Base-by-base conservation (phyloP, 371 early-diverging fungal genomes). In the Mortierella sp. region DNA sequence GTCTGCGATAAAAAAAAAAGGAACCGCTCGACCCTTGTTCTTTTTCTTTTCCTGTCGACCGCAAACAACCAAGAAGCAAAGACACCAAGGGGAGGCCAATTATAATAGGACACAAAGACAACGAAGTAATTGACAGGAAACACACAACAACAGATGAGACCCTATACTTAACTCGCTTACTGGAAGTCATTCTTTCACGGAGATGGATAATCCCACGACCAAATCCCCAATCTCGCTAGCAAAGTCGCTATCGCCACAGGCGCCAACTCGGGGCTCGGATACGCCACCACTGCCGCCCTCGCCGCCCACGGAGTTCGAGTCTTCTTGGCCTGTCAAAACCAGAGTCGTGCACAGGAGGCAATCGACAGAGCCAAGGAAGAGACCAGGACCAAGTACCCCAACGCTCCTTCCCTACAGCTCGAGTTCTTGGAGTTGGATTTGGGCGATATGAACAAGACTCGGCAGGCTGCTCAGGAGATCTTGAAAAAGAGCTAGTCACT, bases 171-270 rank as follows among this genome's bases (percentile, higher is more conserved):
- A 16, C 46, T 35, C 0, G 21, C 54, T 6, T 82, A 46, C 70
- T 74, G 60, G 51, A 77, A 72, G 44, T 56, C 48, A n/a, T 60
- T 54, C 54, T 74, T 70, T 24, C 74, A 71, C 32, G 58, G 70
- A 11, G 75, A 78, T n/a, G 35, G 72, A 7, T 90, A 77, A 58
- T 72, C 80, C 18, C 78, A 87, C 24, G 87, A 90, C 32, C 63
- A 89, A 41, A 91, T 95, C 72, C 94, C 95, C 38, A 88, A 92
- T 75, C 89, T 93, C 43, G 81, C 88, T 16, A 93, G 93, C 38
- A 94, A 94, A 88, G 87, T 84, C 46, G 93, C 92, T 46, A 88
- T 96, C 18, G 91, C 95, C 41, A 95, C 95, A 29, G 96, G 96
- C 43, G 93, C 91, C 11, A 93, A 90, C 78, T 88, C 91, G 11